Base-by-base conservation (phyloP, 805 yeast genomes). In the Tetrapisispora taiwanensis region DNA sequence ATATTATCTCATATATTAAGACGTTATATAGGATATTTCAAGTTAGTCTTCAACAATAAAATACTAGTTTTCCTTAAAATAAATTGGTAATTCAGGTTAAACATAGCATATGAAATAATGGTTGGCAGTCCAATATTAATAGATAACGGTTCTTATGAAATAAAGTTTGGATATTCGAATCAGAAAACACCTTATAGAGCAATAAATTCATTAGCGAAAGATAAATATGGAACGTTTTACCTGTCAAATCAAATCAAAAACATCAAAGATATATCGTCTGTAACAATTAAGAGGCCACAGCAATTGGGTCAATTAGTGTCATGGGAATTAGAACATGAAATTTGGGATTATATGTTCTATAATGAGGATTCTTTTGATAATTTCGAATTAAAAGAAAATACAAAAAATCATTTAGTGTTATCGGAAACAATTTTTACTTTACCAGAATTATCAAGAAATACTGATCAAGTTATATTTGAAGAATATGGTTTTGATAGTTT, bases 401-500 rank as follows among this genome's bases (percentile, higher is more conserved):
- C 56, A 38, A 81, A 76, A 1, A 66, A 76, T 2, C 78, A 82
- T 45, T 67, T 92, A 35, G 70, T 88, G 0, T 70, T 85, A 40
- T 79, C 89, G 1, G 97, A 92, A 55, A 70, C 86, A 5, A 90
- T 95, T 20, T 79, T 82, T 57, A 83, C 87, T 42, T 66, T 90
- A 28, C 92, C 95, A 1, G 81, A 79, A 43, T 70, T 90, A 28
- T 84, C 94, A 31, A 79, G 79, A 52, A 84, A 84, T 60, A 82
- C 86, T 14, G 97, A 92, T 60, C 95, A 88, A 64, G 83, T 92
- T 0, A 74, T 92, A 0, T 90, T 94, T 66, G 99, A 92, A 62
- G 97, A 92, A 57, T 92, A 81, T 57, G 95, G 86, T 3, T 84
- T 92, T 56, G 71, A 71, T 13, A 74, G 78, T 28, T 73, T 84